Evolutionary conservation across 345 rosid genomes (phyloP).

Genomic region (Eucalyptus dawsonii): DNA sequence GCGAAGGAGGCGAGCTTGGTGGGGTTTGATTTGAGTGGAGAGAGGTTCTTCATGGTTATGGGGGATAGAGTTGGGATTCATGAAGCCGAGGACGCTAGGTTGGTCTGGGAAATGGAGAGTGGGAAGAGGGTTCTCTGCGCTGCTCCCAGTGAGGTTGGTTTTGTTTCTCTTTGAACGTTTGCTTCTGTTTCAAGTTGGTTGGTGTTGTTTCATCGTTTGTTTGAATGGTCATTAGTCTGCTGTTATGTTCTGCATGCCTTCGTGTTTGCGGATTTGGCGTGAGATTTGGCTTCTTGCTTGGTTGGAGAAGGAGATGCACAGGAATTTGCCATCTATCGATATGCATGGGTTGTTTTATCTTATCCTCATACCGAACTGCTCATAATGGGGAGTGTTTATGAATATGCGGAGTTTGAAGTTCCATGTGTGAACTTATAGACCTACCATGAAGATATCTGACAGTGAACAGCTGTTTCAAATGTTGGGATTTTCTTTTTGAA

Average conservation of each 20-base stretch:
- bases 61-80: constrained; percentile 60
- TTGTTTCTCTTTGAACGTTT: not conserved
- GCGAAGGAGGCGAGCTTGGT: constrained; percentile 66
- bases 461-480: not conserved
- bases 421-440: not conserved
- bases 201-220: not conserved
- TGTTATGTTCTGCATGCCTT: not conserved
- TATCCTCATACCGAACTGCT: not conserved
- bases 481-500: not conserved
- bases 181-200: not conserved
- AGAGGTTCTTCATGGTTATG: constrained; percentile 59
- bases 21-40: constrained; percentile 45
- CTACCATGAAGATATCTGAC: not conserved
- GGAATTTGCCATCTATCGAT: not conserved
- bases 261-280: not conserved
- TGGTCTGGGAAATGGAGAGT: constrained; percentile 49
- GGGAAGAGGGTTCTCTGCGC: constrained; percentile 67
- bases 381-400: not conserved
- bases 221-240: not conserved
- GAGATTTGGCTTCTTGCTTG: not conserved
- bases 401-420: not conserved
- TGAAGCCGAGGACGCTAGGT: constrained; percentile 74
- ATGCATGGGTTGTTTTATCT: not conserved
- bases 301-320: not conserved
- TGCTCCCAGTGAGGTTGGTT: constrained; percentile 66